Conservation (phyloP, 2,329 filamentous ascomycete genomes). For the Beauveria medogensis region DNA sequence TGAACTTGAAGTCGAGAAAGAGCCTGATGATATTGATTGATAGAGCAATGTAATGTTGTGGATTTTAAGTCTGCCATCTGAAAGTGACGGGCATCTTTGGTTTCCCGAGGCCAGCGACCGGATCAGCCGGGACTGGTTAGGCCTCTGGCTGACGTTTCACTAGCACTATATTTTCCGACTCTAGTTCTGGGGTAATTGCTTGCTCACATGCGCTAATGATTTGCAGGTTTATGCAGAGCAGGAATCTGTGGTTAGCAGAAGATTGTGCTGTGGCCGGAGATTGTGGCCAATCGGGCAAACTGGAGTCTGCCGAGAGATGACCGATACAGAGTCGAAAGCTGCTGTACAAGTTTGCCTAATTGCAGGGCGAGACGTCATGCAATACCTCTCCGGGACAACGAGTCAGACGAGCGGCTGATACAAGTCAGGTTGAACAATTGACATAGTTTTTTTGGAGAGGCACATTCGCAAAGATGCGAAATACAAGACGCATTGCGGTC, state of each 20-base stretch:
- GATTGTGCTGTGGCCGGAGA: neutral
- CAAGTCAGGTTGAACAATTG: neutral
- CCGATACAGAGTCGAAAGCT: neutral
- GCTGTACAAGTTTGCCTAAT: neutral
- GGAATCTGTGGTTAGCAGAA: too few species aligned
- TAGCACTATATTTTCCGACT: neutral
- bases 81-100: neutral
- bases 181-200: neutral
- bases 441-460: too few species aligned
- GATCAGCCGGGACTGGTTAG: constrained; percentile 6
- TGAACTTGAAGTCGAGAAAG: too few species aligned
- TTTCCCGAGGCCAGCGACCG: neutral
- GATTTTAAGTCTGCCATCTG: neutral
- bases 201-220: neutral
- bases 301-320: neutral
- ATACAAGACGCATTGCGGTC: too few species aligned
- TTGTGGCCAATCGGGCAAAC: neutral
- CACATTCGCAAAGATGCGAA: too few species aligned
- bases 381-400: neutral
- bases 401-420: neutral
- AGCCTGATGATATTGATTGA: neutral
- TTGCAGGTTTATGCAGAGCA: neutral
- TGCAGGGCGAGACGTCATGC: neutral
- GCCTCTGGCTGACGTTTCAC: neutral
- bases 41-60: neutral